Base-by-base conservation (phyloP, 2,329 filamentous ascomycete species). In the Ploettnerulaceae sp. region DNA sequence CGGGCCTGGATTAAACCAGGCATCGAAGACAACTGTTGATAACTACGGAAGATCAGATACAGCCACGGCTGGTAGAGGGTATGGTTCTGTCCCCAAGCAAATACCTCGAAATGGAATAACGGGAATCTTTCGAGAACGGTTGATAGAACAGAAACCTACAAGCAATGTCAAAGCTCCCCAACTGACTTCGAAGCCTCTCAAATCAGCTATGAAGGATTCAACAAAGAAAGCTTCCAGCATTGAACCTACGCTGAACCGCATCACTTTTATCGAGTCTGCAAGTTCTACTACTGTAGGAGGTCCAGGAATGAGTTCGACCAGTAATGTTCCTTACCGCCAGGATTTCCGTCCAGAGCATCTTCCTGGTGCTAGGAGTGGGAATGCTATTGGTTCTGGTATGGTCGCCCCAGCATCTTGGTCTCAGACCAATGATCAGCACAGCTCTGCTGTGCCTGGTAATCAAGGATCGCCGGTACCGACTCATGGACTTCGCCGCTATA, bases 121-220 rank as follows among this genome's bases (percentile, higher is more conserved):
- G n/a, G n/a, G n/a, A n/a, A n/a, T n/a, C n/a, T n/a, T n/a, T n/a
- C n/a, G n/a, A n/a, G n/a, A n/a, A n/a, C n/a, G n/a, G n/a, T n/a
- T n/a, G n/a, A n/a, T n/a, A n/a, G n/a, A n/a, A n/a, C n/a, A n/a
- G n/a, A n/a, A n/a, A n/a, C n/a, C n/a, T n/a, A n/a, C 8, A 8
- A 5, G 28, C 9, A 3, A 14, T 31, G 21, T 38, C 36, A 32
- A 25, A 40, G 47, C 26, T 29, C n/a, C 9, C 17, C 8, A 26
- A 12, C 17, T 17, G 17, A 24, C 12, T 15, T 18, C 20, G 12
- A 39, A 36, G 25, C 34, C 39, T 6, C 12, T 31, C 1, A 56
- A 47, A 40, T 48, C 49, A 2, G 47, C 45, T 31, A 12, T 56
- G 43, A 56, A 42, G 33, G 42, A 28, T 14, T 3, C 42, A 11